Conservation (phyloP, 176 grass and related monocot genomes). For the Rhynchospora pubera region DNA sequence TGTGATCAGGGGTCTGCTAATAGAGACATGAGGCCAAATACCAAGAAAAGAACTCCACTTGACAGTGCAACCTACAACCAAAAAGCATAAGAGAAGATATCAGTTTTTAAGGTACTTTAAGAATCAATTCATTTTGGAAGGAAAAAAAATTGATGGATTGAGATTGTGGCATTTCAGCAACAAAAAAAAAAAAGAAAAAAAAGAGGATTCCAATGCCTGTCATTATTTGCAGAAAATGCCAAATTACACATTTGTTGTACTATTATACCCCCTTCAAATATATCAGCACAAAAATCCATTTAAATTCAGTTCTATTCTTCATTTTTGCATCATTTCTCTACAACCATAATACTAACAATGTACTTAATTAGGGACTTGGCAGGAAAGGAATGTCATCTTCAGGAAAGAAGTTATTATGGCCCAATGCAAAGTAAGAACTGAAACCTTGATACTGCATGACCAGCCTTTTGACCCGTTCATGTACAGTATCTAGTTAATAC, state of each 20-base stretch:
- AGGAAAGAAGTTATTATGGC: background rate
- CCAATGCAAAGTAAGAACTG: background rate
- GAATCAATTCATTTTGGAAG: background rate
- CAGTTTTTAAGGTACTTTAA: background rate
- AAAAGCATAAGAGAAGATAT: background rate
- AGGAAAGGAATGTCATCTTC: background rate
- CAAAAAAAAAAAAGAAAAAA: background rate
- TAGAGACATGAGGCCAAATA: constrained; percentile 74
- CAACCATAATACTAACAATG: background rate
- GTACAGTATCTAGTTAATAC: no score
- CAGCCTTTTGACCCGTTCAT: no score
- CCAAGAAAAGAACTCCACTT: constrained; percentile 67
- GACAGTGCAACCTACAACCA: constrained; percentile 60
- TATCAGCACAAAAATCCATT: background rate
- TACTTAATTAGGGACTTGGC: background rate
- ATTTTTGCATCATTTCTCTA: background rate
- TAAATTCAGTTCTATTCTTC: background rate
- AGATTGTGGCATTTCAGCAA: background rate
- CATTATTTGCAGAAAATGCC: background rate
- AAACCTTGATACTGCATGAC: no score
- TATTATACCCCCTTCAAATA: background rate
- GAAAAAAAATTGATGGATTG: background rate
- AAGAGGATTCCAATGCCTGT: background rate
- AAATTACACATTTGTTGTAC: background rate
- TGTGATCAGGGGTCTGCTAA: constrained; percentile 38